Conservation (phyloP, 805 yeast genomes). For the Saccharomyces mikatae region DNA sequence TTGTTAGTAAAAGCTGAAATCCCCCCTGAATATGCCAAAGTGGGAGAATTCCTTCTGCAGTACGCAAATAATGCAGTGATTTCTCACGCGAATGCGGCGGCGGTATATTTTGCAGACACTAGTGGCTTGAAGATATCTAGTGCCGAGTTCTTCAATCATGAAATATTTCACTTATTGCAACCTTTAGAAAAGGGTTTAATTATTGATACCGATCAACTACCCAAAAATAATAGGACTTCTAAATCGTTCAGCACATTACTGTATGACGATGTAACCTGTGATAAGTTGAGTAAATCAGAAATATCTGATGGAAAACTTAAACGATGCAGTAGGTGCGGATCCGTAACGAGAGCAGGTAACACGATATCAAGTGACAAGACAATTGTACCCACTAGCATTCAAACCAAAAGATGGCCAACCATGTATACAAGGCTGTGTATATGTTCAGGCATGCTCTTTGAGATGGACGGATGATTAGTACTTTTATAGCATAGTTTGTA, state of each 20-base stretch:
- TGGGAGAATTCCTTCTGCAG: conserved; percentile 24
- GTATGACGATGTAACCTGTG: conserved; percentile 29
- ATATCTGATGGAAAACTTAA: conserved; percentile 27
- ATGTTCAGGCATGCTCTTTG: conserved; percentile 31
- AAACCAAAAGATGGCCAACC: conserved; percentile 32
- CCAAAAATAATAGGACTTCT: conserved; percentile 20
- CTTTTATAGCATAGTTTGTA: background rate
- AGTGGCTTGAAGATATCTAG: conserved; percentile 25
- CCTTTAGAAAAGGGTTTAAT: conserved; percentile 31
- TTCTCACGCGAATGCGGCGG: conserved; percentile 25
- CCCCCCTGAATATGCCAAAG: conserved; percentile 34
- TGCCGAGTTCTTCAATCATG: conserved; percentile 26
- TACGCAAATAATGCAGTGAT: conserved; percentile 24
- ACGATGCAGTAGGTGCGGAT: conserved; percentile 49
- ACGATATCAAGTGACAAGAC: conserved; percentile 28
- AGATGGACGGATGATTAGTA: conserved; percentile 9
- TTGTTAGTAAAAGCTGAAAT: conserved; percentile 55
- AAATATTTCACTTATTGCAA: conserved; percentile 32
- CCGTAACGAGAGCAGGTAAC: conserved; percentile 34
- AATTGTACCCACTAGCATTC: conserved; percentile 27
- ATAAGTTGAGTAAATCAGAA: conserved; percentile 17
- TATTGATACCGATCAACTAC: conserved; percentile 53
- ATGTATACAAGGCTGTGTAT: conserved; percentile 29
- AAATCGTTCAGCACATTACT: conserved; percentile 30
- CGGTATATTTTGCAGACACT: conserved; percentile 27